Evolutionary conservation across 352 stramenopile species (phyloP).

Genomic region (Globisporangium emineosum): DNA sequence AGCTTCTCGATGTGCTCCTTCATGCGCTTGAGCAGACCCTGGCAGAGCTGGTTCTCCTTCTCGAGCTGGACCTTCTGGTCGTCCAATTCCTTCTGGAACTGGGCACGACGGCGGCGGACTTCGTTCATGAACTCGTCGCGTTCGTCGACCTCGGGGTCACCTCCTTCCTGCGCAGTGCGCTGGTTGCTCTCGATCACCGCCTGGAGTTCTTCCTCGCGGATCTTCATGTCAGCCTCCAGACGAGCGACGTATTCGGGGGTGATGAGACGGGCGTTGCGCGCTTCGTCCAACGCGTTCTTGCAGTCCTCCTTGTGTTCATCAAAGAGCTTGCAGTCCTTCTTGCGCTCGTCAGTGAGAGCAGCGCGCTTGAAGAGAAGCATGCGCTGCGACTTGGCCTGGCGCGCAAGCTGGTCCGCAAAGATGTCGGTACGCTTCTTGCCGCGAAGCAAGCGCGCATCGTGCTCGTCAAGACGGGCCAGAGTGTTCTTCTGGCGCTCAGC

Average conservation of each 20-base stretch:
- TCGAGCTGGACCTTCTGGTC: constrained; percentile 74
- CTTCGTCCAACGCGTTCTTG: constrained; percentile 71
- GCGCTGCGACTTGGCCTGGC: constrained; percentile 79
- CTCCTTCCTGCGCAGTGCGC: constrained; percentile 73
- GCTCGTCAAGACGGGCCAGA: constrained; percentile 60
- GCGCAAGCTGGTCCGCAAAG: constrained; percentile 72
- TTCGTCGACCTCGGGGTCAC: constrained; percentile 69
- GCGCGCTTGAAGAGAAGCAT: constrained; percentile 88
- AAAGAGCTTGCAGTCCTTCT: constrained; percentile 76
- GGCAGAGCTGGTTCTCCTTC: constrained; percentile 74
- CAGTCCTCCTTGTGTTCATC: constrained; percentile 84
- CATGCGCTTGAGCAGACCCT: constrained; percentile 77
- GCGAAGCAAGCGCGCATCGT: constrained; percentile 61
- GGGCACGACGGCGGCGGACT: constrained; percentile 61
- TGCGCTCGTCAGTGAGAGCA: constrained; percentile 81
- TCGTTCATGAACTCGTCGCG: constrained; percentile 90
- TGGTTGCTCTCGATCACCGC: constrained; percentile 84
- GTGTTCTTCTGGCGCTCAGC: constrained; percentile 60
- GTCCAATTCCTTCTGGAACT: constrained; percentile 86
- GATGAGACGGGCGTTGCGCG: constrained; percentile 64
- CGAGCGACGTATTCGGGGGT: constrained; percentile 84
- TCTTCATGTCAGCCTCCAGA: constrained; percentile 85
- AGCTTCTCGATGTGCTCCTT: constrained; percentile 81
- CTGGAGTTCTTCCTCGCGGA: constrained; percentile 67
- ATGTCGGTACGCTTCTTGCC: constrained; percentile 85